A percentile compares a stretch with the other conserved stretches of the same genome.
phyloP scores from a whole-genome alignment of 2,329 filamentous ascomycete genomes.

The Colletotrichum plurivorum region DNA sequence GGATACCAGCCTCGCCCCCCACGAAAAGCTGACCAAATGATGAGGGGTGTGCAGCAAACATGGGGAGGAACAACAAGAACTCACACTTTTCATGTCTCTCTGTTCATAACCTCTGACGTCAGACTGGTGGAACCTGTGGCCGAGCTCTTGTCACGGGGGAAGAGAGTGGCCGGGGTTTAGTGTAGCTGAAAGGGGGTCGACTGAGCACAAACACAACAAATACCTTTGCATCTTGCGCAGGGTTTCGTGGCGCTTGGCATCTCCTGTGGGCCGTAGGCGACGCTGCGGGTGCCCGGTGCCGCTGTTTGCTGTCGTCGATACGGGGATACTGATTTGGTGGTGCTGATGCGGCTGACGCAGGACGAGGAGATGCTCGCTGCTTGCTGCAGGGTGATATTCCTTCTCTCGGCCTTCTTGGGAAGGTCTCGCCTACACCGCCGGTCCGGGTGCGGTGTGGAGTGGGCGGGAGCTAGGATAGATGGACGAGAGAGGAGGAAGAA shows the following conservation, averaged over 20 bases:
- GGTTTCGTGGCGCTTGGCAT: slow-evolving; percentile 45
- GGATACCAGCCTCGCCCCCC: neutral
- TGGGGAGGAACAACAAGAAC: slow-evolving; percentile 9
- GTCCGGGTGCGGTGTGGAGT: neutral
- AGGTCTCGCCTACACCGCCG: slow-evolving; percentile 26
- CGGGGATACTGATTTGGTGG: neutral
- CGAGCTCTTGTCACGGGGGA: too few relatives aligned
- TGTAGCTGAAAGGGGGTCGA: neutral
- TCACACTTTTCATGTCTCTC: slow-evolving; percentile 47
- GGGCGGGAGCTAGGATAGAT: slow-evolving; percentile 19
- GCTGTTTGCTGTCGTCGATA: too few relatives aligned
- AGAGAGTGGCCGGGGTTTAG: neutral
- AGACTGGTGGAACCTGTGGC: neutral
- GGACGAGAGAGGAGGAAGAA: slow-evolving; percentile 8
- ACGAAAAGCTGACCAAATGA: too few relatives aligned
- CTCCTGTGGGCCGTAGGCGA: slow-evolving; percentile 15
- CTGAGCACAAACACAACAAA: slow-evolving; percentile 7
- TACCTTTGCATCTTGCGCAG: slow-evolving; percentile 45
- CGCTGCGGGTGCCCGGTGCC: too few relatives aligned
- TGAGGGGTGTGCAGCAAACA: too few relatives aligned
- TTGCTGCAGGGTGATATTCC: neutral
- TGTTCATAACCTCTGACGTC: slow-evolving; percentile 30
- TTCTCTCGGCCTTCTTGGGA: slow-evolving; percentile 1
- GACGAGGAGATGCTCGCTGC: neutral
- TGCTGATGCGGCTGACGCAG: slow-evolving; percentile 20